These are phyloP conservation scores for Ramularia collo-cygni DNA, from an alignment of 2,329 filamentous ascomycete genomes.

Conservation along the genomic window DNA sequence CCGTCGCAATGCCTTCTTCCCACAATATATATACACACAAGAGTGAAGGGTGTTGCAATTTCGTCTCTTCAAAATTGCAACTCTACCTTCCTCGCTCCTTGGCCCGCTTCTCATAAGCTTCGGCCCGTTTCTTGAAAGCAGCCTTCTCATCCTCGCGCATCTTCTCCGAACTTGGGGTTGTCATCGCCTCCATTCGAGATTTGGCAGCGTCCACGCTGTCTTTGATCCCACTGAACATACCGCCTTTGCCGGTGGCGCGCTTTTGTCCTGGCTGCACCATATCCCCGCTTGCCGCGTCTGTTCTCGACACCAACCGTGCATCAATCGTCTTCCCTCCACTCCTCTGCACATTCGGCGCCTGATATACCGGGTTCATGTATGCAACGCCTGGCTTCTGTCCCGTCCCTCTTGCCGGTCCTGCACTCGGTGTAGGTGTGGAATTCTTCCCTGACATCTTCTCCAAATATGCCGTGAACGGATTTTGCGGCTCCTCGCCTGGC, in stretches of 20 bases:
- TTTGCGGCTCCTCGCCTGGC: constrained; percentile 6
- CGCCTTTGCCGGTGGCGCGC: constrained; percentile 2
- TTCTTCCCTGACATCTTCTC: constrained; percentile 2
- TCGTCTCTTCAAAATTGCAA: too few relatives aligned
- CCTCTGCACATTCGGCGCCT: constrained; percentile 12
- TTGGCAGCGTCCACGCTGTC: constrained; percentile 1
- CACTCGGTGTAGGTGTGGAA: not conserved
- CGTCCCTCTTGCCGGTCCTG: constrained; percentile 5
- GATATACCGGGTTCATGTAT: constrained; percentile 16
- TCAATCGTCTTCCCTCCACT: constrained; percentile 10
- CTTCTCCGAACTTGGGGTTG: constrained; percentile 5
- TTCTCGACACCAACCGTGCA: constrained; percentile 9
- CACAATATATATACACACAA: too few relatives aligned
- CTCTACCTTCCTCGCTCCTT: constrained; percentile 8
- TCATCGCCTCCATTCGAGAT: not conserved
- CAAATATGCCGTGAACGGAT: constrained; percentile 3
- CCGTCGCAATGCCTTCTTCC: too few relatives aligned
- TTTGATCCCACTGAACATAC: constrained; percentile 9
- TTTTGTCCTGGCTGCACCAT: constrained; percentile 14
- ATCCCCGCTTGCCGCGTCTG: constrained; percentile 2
- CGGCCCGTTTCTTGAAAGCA: constrained; percentile 21
- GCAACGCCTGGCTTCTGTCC: constrained; percentile 15
- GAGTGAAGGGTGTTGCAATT: too few relatives aligned
- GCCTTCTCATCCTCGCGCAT: constrained; percentile 10
- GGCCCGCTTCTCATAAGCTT: constrained; percentile 23